Conservation (phyloP, 2,329 filamentous ascomycete genomes). For the Aspergillus pseudonomiae region DNA sequence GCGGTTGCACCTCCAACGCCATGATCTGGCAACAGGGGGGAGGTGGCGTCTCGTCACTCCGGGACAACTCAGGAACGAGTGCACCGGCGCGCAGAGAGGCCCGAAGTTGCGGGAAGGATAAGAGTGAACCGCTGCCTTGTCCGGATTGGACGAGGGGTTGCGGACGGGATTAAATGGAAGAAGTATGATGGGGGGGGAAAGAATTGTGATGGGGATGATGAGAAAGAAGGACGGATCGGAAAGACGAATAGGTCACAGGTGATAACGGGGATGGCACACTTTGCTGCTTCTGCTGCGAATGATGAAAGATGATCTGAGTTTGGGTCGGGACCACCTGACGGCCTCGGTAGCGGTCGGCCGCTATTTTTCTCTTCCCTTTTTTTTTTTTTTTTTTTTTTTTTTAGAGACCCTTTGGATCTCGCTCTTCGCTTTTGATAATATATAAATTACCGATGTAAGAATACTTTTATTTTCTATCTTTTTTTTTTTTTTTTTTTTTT, state of each 20-base stretch:
- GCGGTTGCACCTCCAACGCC: constrained; percentile 52
- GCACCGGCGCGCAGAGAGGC: constrained; percentile 38
- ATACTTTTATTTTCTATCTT: no score
- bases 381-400: no score
- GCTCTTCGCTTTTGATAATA: no score
- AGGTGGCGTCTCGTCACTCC: constrained; percentile 43
- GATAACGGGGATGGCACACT: constrained; percentile 12
- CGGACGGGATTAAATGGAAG: constrained; percentile 18
- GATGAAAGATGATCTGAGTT: constrained; percentile 25
- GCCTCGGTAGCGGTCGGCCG: constrained; percentile 30
- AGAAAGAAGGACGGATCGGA: constrained; percentile 7
- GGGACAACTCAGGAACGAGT: constrained; percentile 39
- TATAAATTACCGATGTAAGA: no score
- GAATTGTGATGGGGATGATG: constrained; percentile 4
- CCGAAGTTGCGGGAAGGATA: constrained; percentile 19
- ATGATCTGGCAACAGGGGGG: constrained; percentile 42
- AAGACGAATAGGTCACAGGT: constrained; percentile 7
- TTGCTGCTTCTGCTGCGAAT: constrained; percentile 14
- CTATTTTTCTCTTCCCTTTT: constrained; percentile 11
- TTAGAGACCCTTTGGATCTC: no score
- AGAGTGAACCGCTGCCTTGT: constrained; percentile 16
- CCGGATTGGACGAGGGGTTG: constrained; percentile 18
- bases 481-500: no score
- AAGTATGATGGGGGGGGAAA: constrained; percentile 3
- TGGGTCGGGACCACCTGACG: constrained; percentile 36